phyloP scores from a whole-genome alignment of 495 filamentous ascomycete genomes.

The Bacidia rubella region DNA sequence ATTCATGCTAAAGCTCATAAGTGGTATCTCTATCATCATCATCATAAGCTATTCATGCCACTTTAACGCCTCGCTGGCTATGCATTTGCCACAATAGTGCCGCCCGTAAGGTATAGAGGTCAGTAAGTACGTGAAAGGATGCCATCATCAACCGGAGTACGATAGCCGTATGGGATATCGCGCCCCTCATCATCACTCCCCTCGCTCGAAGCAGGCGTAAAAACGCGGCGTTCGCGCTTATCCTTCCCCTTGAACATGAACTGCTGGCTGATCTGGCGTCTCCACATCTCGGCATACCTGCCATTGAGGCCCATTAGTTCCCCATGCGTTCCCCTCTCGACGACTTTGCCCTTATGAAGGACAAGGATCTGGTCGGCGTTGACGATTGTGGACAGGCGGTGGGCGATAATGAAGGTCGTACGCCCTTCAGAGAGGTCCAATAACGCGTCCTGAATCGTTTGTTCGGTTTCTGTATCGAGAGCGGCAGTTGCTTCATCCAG shows the following conservation, averaged over 20 bases:
- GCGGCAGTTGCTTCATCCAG: slow-evolving; percentile 94
- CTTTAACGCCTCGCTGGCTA: background rate
- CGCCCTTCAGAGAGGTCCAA: slow-evolving; percentile 66
- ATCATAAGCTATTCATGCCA: too few relatives aligned
- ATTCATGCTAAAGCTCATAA: too few relatives aligned
- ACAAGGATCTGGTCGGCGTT: slow-evolving; percentile 90
- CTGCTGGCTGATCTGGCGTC: slow-evolving; percentile 71
- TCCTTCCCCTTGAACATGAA: slow-evolving; percentile 51
- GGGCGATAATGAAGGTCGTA: slow-evolving; percentile 74
- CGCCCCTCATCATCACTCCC: background rate
- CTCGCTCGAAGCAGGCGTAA: background rate
- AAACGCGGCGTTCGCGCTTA: slow-evolving; percentile 20
- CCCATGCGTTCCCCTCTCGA: slow-evolving; percentile 75
- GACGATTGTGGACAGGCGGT: slow-evolving; percentile 88
- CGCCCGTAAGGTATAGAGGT: background rate
- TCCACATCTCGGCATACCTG: slow-evolving; percentile 87
- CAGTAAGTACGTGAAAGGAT: background rate
- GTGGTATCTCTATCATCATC: too few relatives aligned
- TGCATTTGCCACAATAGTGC: too few relatives aligned
- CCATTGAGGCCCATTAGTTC: slow-evolving; percentile 66
- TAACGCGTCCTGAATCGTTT: slow-evolving; percentile 83
- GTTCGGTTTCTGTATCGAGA: slow-evolving; percentile 88
- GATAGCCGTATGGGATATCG: background rate
- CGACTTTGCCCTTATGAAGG: slow-evolving; percentile 70
- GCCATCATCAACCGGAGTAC: background rate